Base-by-base conservation (phyloP, 495 filamentous ascomycete species). In the Elasticomyces elasticus region DNA sequence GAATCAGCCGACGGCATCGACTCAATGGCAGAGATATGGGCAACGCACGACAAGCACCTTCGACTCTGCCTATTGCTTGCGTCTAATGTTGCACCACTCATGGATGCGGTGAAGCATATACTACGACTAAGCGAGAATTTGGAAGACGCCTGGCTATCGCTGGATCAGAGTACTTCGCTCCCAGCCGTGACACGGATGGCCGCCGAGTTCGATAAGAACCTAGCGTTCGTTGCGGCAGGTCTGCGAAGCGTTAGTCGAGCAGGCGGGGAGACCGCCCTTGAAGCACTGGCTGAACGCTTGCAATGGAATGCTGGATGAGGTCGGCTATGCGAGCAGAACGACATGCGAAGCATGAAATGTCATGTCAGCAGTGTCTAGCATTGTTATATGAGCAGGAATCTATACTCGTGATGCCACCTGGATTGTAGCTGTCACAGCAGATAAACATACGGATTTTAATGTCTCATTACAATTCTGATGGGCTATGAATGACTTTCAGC, bases 21-120 rank as follows among this genome's bases (percentile, higher is more conserved):
- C 61, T 77, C 76, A 5, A 94, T 96, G 86, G 78, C 88, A 15
- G 65, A 68, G 17, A 78, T 82, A 0, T 89, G 95, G 64, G 65
- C 74, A 9, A 59, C 62, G 1, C 94, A 83, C 60, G 71, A 86
- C 40, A 70, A 71, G 28, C 72, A 74, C 9, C 63, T 89, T 6
- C 70, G 81, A 59, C 76, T 79, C 40, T 79, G 86, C 58, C 77
- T 82, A 44, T 75, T 91, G 9, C 75, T 94, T 0, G 77, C 82
- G 0, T 56, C 56, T 15, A 66, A 66, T 22, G 43, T 72, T 23
- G 45, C 49, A 20, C 67, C 69, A 10, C 64, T 73, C 11, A 25
- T 61, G 23, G 47, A 64, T 28, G 69, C 69, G 7, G 49, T 73
- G 17, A 55, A 63, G 9, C 56, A 53, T 1, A 10, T 71, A 7